A percentile compares a stretch with the other conserved stretches of the same genome.
phyloP scores from a whole-genome alignment of 805 yeast genomes.

The Cyberlindnera nakhonratchasimensis region DNA sequence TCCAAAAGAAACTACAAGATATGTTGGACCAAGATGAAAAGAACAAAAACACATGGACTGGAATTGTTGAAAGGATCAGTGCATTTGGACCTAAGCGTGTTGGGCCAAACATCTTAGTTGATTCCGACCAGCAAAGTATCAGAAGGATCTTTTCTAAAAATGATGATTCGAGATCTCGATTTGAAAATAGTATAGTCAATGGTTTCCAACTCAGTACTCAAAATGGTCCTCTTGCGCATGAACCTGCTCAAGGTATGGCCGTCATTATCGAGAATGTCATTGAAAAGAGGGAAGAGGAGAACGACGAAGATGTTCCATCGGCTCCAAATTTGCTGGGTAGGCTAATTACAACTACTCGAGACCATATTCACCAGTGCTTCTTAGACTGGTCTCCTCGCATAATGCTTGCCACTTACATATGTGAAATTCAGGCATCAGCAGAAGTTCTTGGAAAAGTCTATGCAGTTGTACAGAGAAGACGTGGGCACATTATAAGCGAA shows the following conservation, averaged over 20 bases:
- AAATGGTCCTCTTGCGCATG: slow-evolving; percentile 87
- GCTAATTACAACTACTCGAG: slow-evolving; percentile 68
- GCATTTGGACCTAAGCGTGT: slow-evolving; percentile 74
- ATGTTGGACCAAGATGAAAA: slow-evolving; percentile 29
- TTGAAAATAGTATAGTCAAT: slow-evolving; percentile 63
- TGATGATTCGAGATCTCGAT: slow-evolving; percentile 31
- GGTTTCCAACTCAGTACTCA: slow-evolving; percentile 82
- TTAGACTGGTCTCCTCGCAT: slow-evolving; percentile 84
- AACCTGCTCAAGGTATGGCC: slow-evolving; percentile 80
- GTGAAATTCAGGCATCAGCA: slow-evolving; percentile 93
- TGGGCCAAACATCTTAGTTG: slow-evolving; percentile 75
- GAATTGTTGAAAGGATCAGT: slow-evolving; percentile 41
- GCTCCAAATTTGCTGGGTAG: slow-evolving; percentile 62
- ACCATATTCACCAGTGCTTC: slow-evolving; percentile 65
- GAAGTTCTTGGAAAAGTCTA: slow-evolving; percentile 95
- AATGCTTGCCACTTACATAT: slow-evolving; percentile 87
- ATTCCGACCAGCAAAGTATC: slow-evolving; percentile 37
- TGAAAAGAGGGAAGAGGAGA: slow-evolving; percentile 33
- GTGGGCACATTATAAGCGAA: slow-evolving; percentile 82
- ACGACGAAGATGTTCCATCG: slow-evolving; percentile 23
- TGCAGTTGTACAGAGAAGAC: slow-evolving; percentile 85
- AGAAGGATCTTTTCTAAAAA: slow-evolving; percentile 31
- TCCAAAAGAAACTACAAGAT: slow-evolving; percentile 33
- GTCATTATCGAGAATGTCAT: slow-evolving; percentile 37
- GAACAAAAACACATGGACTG: slow-evolving; percentile 28